These are phyloP conservation scores for Filosporella fistucella DNA, from an alignment of 495 filamentous ascomycete species.

Conservation along the genomic window DNA sequence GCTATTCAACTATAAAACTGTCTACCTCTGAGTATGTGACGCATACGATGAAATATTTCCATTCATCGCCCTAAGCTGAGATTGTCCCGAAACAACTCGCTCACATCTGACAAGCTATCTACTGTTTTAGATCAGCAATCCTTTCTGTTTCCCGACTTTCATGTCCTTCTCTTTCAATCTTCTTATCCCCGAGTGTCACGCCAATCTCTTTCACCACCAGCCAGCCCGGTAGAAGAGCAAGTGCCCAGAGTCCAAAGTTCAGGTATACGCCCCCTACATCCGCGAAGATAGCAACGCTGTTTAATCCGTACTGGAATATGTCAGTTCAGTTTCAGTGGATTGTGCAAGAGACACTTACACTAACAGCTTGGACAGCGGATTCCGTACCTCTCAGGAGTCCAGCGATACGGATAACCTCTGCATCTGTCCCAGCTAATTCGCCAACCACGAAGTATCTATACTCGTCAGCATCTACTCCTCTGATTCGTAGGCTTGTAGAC, in stretches of 20 bases:
- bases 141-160: background rate
- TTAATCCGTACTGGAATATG: conserved; percentile 42
- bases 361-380: conserved; percentile 57
- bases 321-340: conserved; percentile 1
- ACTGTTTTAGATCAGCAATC: too few relatives aligned
- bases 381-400: conserved; percentile 58
- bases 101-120: too few relatives aligned
- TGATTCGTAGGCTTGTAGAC: conserved; percentile 10
- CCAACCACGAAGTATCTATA: conserved; percentile 56
- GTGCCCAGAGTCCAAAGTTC: conserved; percentile 58
- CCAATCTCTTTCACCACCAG: conserved; percentile 51
- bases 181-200: conserved; percentile 6
- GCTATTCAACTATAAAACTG: too few relatives aligned
- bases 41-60: too few relatives aligned
- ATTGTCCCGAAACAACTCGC: too few relatives aligned
- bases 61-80: too few relatives aligned
- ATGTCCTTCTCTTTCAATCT: conserved; percentile 8
- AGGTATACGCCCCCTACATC: conserved; percentile 55
- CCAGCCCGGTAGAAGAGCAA: conserved; percentile 54
- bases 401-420: conserved; percentile 56
- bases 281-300: conserved; percentile 51
- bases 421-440: conserved; percentile 49
- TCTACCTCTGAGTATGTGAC: too few relatives aligned
- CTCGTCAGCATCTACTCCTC: background rate
- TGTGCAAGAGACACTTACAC: conserved; percentile 27